These are phyloP conservation scores for Pyrus communis DNA, from an alignment of 306 rosid genomes.

Conservation along the genomic window DNA sequence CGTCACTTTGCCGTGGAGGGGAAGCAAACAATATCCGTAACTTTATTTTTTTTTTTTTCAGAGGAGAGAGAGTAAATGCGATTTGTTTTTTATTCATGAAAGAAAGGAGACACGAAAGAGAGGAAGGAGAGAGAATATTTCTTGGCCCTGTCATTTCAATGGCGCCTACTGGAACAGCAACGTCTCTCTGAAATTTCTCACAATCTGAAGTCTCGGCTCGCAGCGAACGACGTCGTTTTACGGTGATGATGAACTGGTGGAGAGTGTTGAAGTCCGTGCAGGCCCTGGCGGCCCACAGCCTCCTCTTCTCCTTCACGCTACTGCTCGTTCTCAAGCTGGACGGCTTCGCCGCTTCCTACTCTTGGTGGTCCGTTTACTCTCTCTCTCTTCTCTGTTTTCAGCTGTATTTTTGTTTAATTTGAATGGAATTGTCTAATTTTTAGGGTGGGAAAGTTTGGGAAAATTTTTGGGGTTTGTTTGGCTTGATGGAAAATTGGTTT, in stretches of 20 bases:
- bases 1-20: constrained; percentile 15
- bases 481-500: neutral
- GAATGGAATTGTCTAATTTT: neutral
- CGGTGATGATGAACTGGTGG: constrained; percentile 66
- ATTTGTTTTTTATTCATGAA: neutral
- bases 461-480: neutral
- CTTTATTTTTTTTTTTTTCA: neutral
- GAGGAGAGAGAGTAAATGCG: neutral
- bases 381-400: neutral
- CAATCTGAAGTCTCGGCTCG: neutral
- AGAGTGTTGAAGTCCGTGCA: constrained; percentile 89
- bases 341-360: constrained; percentile 45
- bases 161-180: constrained; percentile 5
- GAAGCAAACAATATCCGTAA: constrained; percentile 7
- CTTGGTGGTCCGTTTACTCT: constrained; percentile 81
- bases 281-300: constrained; percentile 70
- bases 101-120: neutral
- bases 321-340: constrained; percentile 92
- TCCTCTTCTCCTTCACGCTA: constrained; percentile 72
- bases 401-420: neutral
- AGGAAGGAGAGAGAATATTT: neutral
- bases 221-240: neutral
- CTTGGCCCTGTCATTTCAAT: neutral
- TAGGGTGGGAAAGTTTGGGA: neutral
- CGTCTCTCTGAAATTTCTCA: neutral